Evolutionary conservation across 352 stramenopile genomes (phyloP), one percentile per base, ranked within the genome.

Genomic region (Pythium diclinum): DNA sequence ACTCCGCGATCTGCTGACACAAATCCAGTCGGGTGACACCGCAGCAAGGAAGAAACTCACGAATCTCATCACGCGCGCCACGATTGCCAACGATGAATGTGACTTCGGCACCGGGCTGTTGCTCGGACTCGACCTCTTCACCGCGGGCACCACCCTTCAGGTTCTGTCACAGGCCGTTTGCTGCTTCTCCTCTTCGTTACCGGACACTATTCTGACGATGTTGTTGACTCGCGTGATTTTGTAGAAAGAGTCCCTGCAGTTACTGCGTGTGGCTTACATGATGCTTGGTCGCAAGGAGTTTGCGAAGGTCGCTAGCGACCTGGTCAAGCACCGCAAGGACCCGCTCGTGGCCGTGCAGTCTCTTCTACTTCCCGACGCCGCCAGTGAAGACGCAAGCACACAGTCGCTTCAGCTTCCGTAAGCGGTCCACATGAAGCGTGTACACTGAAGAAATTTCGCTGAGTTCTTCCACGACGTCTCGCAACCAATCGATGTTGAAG

Each of bases 51-150:
- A 79, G 52, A 69, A 65, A 11, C 32, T 87, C 32, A 81, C 73
- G 38, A 80, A 80, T 7, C 40, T 90, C n/a, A 71, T 88, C 54
- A 90, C 78, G 13, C 75, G 81, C 14, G 76, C 81, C 14, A 88
- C 79, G 30, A 90, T 90, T 32, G 81, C 79, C 17, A 86, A 72
- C 63, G 81, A 90, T 53, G 81, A 90, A 46, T 88, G 77, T 59
- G 81, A 90, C 59, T 90, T 90, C 65, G 81, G 81, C 8, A 88
- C 81, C 4, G 69, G 77, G 44, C 59, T 90, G 32, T 61, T 87
- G 61, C 74, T 90, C 14, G 81, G 81, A 21, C 61, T 90, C 3
- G 79, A 90, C 48, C 59, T 90, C 6, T 88, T 87, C 36, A 83
- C 74, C 1, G 63, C 61, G n/a, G 73, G 76, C 3, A 46, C 65